Evolutionary conservation across 2,329 filamentous ascomycete species (phyloP), one percentile per base, ranked within the genome.

Genomic region (Fusarium buharicum): DNA sequence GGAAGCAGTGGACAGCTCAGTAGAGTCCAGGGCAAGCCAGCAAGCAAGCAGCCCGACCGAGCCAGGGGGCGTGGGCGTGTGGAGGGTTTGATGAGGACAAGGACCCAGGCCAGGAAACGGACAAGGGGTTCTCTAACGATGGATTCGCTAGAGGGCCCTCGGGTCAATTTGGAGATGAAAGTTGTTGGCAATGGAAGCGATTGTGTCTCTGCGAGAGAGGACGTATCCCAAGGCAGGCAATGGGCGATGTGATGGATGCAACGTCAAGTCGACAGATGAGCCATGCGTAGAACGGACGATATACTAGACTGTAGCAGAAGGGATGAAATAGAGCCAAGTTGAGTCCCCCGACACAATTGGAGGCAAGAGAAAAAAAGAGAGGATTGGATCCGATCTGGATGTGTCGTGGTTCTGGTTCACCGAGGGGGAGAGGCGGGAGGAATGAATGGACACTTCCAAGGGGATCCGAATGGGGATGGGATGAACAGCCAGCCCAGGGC

Each of bases 11-110:
- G 44, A 48, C 54, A 50, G 30, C 54, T 50, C 50, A 64, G 62
- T 20, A 39, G 48, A 47, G 55, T 47, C 49, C 59, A 50, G 57
- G 54, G 36, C 40, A 55, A 57, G 50, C 57, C 54, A 67, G 43
- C 50, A 49, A 34, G 40, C 49, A 51, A 51, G 61, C 48, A 49
- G 27, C 27, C 27, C 12, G 58, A 57, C 63, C 52, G 56, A 66
- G 40, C 64, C 56, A 66, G 66, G 66, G 65, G 66, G 66, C 54
- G 56, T 24, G 22, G 62, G 63, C 54, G 56, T 57, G 65, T 68
- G 63, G 67, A 70, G 55, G 66, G 64, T 69, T 69, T 70, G 65
- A 69, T 66, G 65, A 70, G 59, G 67, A 57, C 65, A 67, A 69
- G 65, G 65, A 54, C 54, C 63, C 50, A 51, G 60, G 60, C 60